These are phyloP conservation scores for Neonectria faginata DNA, from an alignment of 2,329 filamentous ascomycete species.

Conservation along the genomic window DNA sequence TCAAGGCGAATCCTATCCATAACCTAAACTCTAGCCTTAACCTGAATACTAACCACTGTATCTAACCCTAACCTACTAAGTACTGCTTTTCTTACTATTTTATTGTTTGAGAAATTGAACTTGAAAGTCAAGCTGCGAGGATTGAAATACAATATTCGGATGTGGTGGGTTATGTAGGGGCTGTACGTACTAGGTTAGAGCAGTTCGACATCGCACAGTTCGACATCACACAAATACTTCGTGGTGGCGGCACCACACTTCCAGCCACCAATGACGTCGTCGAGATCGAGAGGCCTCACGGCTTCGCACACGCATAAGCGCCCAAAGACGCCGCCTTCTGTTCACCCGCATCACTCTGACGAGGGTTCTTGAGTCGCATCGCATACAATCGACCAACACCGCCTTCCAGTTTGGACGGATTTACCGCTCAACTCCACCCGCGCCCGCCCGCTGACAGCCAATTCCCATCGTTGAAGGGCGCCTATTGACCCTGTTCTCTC, in stretches of 20 bases:
- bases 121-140: too few relatives aligned
- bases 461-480: conserved; percentile 5
- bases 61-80: too few relatives aligned
- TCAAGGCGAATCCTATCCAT: too few relatives aligned
- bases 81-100: too few relatives aligned
- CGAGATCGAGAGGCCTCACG: conserved; percentile 42
- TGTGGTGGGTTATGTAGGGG: too few relatives aligned
- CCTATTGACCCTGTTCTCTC: conserved; percentile 11
- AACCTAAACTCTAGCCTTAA: too few relatives aligned
- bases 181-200: too few relatives aligned
- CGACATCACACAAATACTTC: background rate
- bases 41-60: too few relatives aligned
- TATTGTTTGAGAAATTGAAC: too few relatives aligned
- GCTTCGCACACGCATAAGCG: conserved; percentile 42
- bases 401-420: conserved; percentile 7
- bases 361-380: conserved; percentile 16
- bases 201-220: too few relatives aligned
- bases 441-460: conserved; percentile 28
- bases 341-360: conserved; percentile 5
- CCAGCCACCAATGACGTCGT: conserved; percentile 26
- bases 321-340: conserved; percentile 39
- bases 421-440: conserved; percentile 31
- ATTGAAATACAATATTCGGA: too few relatives aligned
- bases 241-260: conserved; percentile 16
- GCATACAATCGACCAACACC: conserved; percentile 9